A percentile compares a stretch with the other conserved stretches of the same genome.
Evolutionary conservation across 306 rosid genomes (phyloP).

Genomic region (Urtica urens): DNA sequence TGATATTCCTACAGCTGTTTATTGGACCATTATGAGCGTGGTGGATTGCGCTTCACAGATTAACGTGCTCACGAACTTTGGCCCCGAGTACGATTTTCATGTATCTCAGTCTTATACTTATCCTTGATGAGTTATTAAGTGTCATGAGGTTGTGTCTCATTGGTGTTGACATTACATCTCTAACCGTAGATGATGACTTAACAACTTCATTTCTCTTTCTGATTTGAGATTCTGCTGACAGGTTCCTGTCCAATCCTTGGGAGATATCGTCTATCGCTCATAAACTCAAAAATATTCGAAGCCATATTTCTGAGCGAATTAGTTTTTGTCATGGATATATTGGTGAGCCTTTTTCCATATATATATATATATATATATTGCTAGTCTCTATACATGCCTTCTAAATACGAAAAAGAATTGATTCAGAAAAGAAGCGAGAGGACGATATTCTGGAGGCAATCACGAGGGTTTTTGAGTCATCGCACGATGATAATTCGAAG

Average conservation of each 20-base stretch:
- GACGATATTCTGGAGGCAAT: slow-evolving; percentile 26
- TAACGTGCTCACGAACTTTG: slow-evolving; percentile 29
- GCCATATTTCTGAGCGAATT: slow-evolving; percentile 40
- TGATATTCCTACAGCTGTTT: slow-evolving; percentile 45
- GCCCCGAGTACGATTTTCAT: slow-evolving; percentile 29
- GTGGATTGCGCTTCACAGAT: slow-evolving; percentile 42
- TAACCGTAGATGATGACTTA: no score
- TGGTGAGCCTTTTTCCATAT: slow-evolving; percentile 22
- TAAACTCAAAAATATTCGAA: slow-evolving; percentile 37
- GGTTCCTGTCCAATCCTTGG: slow-evolving; percentile 54
- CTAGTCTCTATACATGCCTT: background rate
- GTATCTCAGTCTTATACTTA: background rate
- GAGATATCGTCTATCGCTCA: slow-evolving; percentile 59
- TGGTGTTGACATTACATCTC: no score
- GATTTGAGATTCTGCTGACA: slow-evolving; percentile 1
- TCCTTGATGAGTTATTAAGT: no score
- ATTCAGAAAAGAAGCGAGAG: slow-evolving; percentile 43
- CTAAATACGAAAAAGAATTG: background rate
- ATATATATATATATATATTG: no score
- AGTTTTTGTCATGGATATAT: slow-evolving; percentile 25
- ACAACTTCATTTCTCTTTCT: no score
- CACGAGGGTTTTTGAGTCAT: slow-evolving; percentile 20
- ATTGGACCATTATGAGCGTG: slow-evolving; percentile 58
- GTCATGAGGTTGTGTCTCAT: no score
- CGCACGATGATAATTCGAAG: slow-evolving; percentile 38